Conservation (phyloP, 2,329 filamentous ascomycete genomes). For the Chaetomium strumarium region DNA sequence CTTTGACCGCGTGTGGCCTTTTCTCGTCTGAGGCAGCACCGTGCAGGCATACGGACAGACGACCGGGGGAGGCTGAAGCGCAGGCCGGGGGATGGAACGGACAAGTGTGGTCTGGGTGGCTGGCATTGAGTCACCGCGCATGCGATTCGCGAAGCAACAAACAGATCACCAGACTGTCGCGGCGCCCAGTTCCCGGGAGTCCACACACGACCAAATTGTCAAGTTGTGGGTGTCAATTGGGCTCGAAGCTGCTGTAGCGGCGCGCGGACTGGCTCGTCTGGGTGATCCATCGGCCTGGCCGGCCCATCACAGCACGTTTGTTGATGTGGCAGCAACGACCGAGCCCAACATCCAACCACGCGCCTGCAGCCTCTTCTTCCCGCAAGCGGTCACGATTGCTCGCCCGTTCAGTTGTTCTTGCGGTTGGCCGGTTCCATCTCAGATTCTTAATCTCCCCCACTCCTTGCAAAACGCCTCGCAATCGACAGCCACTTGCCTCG, state of each 20-base stretch:
- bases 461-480: conserved; percentile 13
- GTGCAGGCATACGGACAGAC: conserved; percentile 7
- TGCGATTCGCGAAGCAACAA: conserved; percentile 8
- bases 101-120: conserved; percentile 1
- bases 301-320: conserved; percentile 17
- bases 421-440: neutral
- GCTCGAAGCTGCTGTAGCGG: conserved; percentile 13
- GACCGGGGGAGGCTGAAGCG: conserved; percentile 1
- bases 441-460: neutral
- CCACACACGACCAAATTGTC: conserved; percentile 10
- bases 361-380: neutral
- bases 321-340: conserved; percentile 16
- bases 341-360: conserved; percentile 16
- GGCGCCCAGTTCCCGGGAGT: neutral
- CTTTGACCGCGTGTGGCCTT: neutral
- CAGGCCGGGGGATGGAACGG: no score
- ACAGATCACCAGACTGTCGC: conserved; percentile 8
- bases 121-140: conserved; percentile 20
- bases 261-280: neutral
- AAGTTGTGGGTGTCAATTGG: conserved; percentile 22
- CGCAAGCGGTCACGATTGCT: neutral
- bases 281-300: conserved; percentile 6
- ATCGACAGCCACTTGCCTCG: conserved; percentile 13
- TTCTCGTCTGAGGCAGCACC: conserved; percentile 1
- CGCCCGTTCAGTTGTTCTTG: neutral